These are phyloP conservation scores for Hypomontagnella monticulosa DNA, from an alignment of 495 filamentous ascomycete species.

Conservation along the genomic window DNA sequence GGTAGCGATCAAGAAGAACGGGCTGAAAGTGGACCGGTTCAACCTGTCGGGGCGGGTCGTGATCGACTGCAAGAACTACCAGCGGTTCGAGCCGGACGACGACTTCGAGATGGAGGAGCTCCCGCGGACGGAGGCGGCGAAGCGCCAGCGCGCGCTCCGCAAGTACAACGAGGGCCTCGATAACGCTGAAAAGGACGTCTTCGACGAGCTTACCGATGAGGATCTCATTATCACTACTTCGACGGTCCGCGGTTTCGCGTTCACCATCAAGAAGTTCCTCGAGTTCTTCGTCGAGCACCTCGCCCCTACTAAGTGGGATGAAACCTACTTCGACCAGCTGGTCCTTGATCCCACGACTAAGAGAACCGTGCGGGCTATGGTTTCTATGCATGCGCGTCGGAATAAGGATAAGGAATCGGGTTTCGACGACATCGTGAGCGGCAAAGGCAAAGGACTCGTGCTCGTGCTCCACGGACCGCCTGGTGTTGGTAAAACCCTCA, in stretches of 20 bases:
- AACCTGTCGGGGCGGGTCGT: conserved; percentile 36
- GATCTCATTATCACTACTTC: conserved; percentile 44
- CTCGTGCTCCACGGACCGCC: conserved; percentile 55
- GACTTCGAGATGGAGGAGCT: conserved; percentile 38
- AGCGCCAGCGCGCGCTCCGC: conserved; percentile 21
- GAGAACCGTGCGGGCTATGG: conserved; percentile 62
- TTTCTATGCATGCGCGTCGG: conserved; percentile 44
- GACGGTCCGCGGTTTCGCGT: conserved; percentile 50
- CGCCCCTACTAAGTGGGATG: conserved; percentile 43
- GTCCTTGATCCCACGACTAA: conserved; percentile 63
- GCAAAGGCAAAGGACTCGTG: conserved; percentile 50
- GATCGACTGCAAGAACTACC: conserved; percentile 50
- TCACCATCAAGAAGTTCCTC: conserved; percentile 44
- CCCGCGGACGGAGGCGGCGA: conserved; percentile 27
- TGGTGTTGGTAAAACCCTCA: conserved; percentile 54
- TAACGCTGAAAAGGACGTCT: background rate
- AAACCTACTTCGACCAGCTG: conserved; percentile 60
- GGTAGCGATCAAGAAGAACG: conserved; percentile 18
- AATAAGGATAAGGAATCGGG: conserved; percentile 40
- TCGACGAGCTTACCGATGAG: conserved; percentile 42
- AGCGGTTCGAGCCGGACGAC: conserved; percentile 41
- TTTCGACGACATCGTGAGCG: conserved; percentile 48
- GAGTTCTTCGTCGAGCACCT: conserved; percentile 50
- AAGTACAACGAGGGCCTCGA: conserved; percentile 16
- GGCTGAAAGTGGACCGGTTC: background rate